Base-by-base conservation (phyloP, 2,329 filamentous ascomycete genomes). In the Amauroascus niger region DNA sequence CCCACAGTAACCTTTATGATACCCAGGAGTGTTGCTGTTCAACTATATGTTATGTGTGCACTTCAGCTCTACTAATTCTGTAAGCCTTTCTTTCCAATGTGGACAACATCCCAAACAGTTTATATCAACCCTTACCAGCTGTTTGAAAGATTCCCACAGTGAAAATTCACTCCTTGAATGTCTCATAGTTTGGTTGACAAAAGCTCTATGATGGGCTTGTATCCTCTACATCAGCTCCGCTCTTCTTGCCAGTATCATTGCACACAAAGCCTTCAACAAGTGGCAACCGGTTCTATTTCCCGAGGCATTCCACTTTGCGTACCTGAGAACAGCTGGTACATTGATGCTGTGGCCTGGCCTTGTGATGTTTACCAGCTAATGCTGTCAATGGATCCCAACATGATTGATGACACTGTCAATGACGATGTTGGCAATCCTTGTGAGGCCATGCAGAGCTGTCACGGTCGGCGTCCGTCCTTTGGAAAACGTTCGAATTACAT, bases 291-390 rank as follows among this genome's bases (percentile, higher is more conserved):
- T 20, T 13, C 11, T 8, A 24, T 43, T 69, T 41, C 64, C 67
- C 0, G 59, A 67, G 3, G 59, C 61, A 5, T 67, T 63, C 48
- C 54, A 62, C 13, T 71, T 70, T 44, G 50, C 56, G 2, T 57
- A 35, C 33, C 13, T 35, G 13, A 9, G 33, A 35, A 35, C 33
- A 14, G 67, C 67, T 3, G 56, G 59, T 6, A 65, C 61, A 3
- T 52, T 61, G 0, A 63, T 71, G 51, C 53, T 71, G 18, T 70
- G 66, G 65, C 62, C 65, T 3, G 66, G 66, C 1, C 60, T 70
- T 60, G 61, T n/a, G 33, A 64, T 40, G 57, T 71, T 7, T 66
- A 69, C 55, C 35, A 59, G 1, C 37, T 66, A n/a, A 55, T 66
- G 45, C 53, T 45, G 2, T 40, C 54, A 24, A 57, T 62, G 22